phyloP scores from a whole-genome alignment of 129 eudicot genomes.

The Tagetes erecta region DNA sequence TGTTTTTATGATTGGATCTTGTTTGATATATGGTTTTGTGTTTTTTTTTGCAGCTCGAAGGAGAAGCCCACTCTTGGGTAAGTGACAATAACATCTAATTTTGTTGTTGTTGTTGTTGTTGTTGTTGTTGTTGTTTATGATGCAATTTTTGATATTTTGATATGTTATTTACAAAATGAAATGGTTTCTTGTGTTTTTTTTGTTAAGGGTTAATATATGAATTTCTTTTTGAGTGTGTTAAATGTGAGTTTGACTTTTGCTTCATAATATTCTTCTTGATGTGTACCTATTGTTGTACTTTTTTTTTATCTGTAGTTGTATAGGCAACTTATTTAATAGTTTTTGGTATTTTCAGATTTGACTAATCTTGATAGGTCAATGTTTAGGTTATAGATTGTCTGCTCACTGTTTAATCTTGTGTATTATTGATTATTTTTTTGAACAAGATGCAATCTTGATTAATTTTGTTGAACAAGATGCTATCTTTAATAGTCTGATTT shows the following conservation, averaged over 20 bases:
- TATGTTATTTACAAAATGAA: constrained; percentile 4
- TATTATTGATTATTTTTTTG: neutral
- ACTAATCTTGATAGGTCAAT: constrained; percentile 11
- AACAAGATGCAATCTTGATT: constrained; percentile 17
- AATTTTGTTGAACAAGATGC: constrained; percentile 10
- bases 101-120: neutral
- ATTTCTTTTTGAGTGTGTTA: constrained; percentile 15
- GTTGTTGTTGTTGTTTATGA: neutral
- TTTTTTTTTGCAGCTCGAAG: constrained; percentile 85
- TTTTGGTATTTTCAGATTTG: neutral
- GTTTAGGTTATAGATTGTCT: constrained; percentile 16
- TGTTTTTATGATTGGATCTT: constrained; percentile 22
- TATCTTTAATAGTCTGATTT: constrained; percentile 4
- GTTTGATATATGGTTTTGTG: constrained; percentile 9
- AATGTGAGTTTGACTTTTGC: constrained; percentile 16
- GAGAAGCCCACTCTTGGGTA: constrained; percentile 99
- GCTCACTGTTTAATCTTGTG: neutral
- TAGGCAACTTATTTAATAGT: neutral
- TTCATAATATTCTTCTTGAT: neutral
- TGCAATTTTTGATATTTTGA: neutral
- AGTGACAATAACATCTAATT: constrained; percentile 20
- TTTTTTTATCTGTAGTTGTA: constrained; percentile 1
- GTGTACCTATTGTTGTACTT: constrained; percentile 10
- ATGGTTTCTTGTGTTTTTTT: constrained; percentile 10
- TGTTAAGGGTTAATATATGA: neutral